phyloP scores from a whole-genome alignment of 1,139 yeast species.

The Ogataea hybrid region DNA sequence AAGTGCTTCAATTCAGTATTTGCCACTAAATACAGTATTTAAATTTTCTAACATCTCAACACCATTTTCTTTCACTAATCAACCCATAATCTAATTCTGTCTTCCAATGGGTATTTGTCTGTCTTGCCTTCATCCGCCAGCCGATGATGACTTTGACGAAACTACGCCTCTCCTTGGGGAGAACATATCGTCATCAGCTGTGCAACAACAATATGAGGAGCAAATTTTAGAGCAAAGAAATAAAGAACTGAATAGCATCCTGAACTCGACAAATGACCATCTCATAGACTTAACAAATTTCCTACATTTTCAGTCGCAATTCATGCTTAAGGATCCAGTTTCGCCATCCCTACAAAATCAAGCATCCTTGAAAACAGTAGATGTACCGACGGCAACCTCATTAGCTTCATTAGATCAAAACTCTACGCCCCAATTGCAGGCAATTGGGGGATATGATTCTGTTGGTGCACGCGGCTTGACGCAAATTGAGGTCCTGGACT shows the following conservation, averaged over 20 bases:
- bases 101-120: conserved; percentile 30
- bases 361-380: conserved; percentile 3
- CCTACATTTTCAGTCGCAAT: conserved; percentile 15
- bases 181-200: conserved; percentile 15
- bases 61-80: not conserved
- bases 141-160: conserved; percentile 25
- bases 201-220: conserved; percentile 23
- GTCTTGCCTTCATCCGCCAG: conserved; percentile 25
- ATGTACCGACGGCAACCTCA: conserved; percentile 8
- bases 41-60: not conserved
- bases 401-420: conserved; percentile 13
- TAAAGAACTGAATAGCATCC: conserved; percentile 29
- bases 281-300: conserved; percentile 26
- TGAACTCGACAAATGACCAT: conserved; percentile 33
- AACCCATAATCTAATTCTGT: not conserved
- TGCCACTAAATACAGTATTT: conserved; percentile 6
- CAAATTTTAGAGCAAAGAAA: conserved; percentile 28
- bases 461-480: conserved; percentile 8
- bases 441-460: conserved; percentile 8
- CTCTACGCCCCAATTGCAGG: conserved; percentile 10
- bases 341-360: conserved; percentile 2
- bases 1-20: not conserved
- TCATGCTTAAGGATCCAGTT: conserved; percentile 5
- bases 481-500: conserved; percentile 15
- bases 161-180: conserved; percentile 28